A percentile compares a stretch with the other conserved stretches of the same genome.
These are phyloP conservation scores for Quaeritorhiza haematococci DNA, from an alignment of 371 early-diverging fungal genomes.

Conservation along the genomic window DNA sequence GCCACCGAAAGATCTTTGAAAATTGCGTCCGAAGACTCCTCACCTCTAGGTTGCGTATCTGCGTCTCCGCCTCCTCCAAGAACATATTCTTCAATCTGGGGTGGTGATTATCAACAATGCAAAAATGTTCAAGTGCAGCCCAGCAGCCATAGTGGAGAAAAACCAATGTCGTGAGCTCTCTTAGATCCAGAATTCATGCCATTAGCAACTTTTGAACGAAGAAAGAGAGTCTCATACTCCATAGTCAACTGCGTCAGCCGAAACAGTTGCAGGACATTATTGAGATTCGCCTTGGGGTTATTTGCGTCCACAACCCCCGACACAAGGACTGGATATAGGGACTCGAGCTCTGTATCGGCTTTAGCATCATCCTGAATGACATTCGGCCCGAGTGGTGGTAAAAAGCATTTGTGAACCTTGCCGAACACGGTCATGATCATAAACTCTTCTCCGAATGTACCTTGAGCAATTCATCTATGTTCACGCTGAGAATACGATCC, in stretches of 20 bases:
- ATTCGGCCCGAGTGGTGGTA: background rate
- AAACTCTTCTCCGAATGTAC: background rate
- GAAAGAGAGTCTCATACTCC: slow-evolving; percentile 18
- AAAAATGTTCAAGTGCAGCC: background rate
- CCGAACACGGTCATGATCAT: background rate
- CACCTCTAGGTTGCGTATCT: slow-evolving; percentile 23
- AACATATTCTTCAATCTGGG: slow-evolving; percentile 32
- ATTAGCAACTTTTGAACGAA: background rate
- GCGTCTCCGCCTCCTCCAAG: slow-evolving; percentile 30
- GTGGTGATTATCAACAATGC: background rate
- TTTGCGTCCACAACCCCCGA: background rate
- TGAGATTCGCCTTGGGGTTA: slow-evolving; percentile 4
- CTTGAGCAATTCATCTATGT: slow-evolving; percentile 12
- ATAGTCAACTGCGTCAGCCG: slow-evolving; percentile 13
- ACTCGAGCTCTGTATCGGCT: slow-evolving; percentile 5
- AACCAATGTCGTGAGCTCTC: too few relatives aligned
- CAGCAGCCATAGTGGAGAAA: background rate
- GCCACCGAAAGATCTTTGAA: too few relatives aligned
- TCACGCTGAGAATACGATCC: slow-evolving; percentile 11
- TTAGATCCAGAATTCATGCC: background rate
- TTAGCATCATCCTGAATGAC: background rate
- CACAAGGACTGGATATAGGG: slow-evolving; percentile 9
- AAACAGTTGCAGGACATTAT: slow-evolving; percentile 15
- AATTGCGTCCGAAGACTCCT: too few relatives aligned
- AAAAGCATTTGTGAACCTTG: background rate